Percentiles rank a stretch among this genome's conserved stretches.
phyloP scores from a whole-genome alignment of 129 eudicot genomes.

The Erigeron canadensis region DNA sequence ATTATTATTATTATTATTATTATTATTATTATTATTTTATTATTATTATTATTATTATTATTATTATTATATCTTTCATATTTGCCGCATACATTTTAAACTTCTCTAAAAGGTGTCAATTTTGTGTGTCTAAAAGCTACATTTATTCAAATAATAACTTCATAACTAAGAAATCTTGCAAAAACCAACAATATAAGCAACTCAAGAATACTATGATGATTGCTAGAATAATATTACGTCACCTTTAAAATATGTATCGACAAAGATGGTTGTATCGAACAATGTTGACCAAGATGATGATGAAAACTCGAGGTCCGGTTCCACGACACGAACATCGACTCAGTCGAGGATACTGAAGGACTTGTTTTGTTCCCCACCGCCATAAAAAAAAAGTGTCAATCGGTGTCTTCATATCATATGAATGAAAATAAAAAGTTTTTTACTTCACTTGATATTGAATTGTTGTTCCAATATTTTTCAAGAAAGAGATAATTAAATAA shows the following conservation, averaged over 20 bases:
- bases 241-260: conserved; percentile 27
- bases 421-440: conserved; percentile 58
- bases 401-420: conserved; percentile 46
- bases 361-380: conserved; percentile 54
- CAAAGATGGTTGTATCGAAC: not conserved
- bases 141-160: too few species aligned
- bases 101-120: too few species aligned
- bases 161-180: too few species aligned
- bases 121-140: too few species aligned
- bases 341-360: conserved; percentile 61
- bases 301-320: conserved; percentile 21
- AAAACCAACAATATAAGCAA: too few species aligned
- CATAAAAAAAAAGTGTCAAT: too few species aligned
- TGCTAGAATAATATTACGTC: conserved; percentile 35
- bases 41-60: too few species aligned
- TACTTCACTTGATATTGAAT: conserved; percentile 75
- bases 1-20: too few species aligned
- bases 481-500: conserved; percentile 35
- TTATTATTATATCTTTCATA: too few species aligned
- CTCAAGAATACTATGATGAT: conserved; percentile 15
- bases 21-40: too few species aligned
- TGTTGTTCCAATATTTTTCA: conserved; percentile 48
- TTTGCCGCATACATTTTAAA: too few species aligned
- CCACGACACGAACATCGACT: conserved; percentile 70
- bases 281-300: conserved; percentile 7